Evolutionary conservation across 164 flowering plant species (phyloP), one percentile per base, ranked within the genome.

Genomic region (Vitis rotundifolia): DNA sequence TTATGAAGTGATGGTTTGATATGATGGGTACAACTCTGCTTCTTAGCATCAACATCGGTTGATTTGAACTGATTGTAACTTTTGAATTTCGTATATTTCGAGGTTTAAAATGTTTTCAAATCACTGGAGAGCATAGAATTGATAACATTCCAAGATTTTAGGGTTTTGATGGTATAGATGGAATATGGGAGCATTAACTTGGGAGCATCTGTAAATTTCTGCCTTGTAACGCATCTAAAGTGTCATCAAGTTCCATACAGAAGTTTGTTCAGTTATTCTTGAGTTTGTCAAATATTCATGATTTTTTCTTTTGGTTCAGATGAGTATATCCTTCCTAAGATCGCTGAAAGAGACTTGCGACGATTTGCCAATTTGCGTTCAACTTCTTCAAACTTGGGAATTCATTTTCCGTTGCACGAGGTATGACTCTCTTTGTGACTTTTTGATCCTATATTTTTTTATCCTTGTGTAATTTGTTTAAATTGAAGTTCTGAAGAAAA

Each of bases 261-360:
- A 22, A 8, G 19, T 7, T 49, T 37, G 2, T 54, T 10, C 14
- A 11, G 53, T 5, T 18, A 66, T 51, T 66, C 63, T 18, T 67
- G 49, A 7, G 29, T 48, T 18, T 66, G 63, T n/a, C 16, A 59
- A 12, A 15, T 37, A 4, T 4, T 31, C 44, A 31, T 4, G 7
- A 31, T 22, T 9, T n/a, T 49, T 49, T 53, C 63, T 58, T 16
- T 26, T 75, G 68, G 70, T 47, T 66, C 78, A 92, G 98, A 95
- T 81, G 99, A 92, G 74, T 92, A 92, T 61, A 92, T 92, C 70
- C 93, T 95, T 74, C 97, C 99, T 0, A 92, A 88, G 85, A 89
- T 92, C 71, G 97, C 93, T 60, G 99, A 95, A 79, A 87, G 96
- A 79, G 85, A 92, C 64, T 74, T 95, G 71, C 83, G 98, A 29